Evolutionary conservation across 164 flowering plant species (phyloP).

Genomic region (Brasenia schreberi): DNA sequence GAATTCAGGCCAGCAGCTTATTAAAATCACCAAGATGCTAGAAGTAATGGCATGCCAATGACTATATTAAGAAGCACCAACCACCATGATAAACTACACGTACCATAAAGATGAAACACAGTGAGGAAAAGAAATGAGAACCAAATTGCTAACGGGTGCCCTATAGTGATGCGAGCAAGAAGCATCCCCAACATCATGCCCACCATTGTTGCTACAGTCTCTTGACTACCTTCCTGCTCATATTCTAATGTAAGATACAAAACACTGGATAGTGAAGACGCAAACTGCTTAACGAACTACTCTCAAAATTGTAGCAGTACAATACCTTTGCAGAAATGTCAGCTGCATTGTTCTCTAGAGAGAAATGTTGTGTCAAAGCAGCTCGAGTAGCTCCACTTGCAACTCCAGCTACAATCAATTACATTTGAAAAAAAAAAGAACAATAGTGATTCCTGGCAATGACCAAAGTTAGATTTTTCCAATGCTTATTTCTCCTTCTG

Average conservation of each 20-base stretch:
- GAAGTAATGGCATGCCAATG: too few species aligned
- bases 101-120: slow-evolving; percentile 93
- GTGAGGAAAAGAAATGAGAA: slow-evolving; percentile 76
- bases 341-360: slow-evolving; percentile 95
- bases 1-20: too few species aligned
- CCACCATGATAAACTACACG: too few species aligned
- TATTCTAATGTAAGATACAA: background rate
- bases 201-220: slow-evolving; percentile 90
- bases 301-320: background rate
- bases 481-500: too few species aligned
- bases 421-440: background rate
- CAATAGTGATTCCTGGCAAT: slow-evolving; percentile 3
- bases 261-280: slow-evolving; percentile 1
- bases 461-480: background rate
- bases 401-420: slow-evolving; percentile 69
- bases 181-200: slow-evolving; percentile 98
- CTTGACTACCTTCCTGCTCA: slow-evolving; percentile 94
- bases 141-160: slow-evolving; percentile 75
- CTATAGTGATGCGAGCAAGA: slow-evolving; percentile 71
- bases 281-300: background rate
- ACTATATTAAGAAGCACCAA: too few species aligned
- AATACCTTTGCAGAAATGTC: slow-evolving; percentile 97
- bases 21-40: too few species aligned
- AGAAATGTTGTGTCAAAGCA: slow-evolving; percentile 96
- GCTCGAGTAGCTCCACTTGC: slow-evolving; percentile 99